phyloP scores from a whole-genome alignment of 331 rosid genomes.

The Stylosanthes scabra region DNA sequence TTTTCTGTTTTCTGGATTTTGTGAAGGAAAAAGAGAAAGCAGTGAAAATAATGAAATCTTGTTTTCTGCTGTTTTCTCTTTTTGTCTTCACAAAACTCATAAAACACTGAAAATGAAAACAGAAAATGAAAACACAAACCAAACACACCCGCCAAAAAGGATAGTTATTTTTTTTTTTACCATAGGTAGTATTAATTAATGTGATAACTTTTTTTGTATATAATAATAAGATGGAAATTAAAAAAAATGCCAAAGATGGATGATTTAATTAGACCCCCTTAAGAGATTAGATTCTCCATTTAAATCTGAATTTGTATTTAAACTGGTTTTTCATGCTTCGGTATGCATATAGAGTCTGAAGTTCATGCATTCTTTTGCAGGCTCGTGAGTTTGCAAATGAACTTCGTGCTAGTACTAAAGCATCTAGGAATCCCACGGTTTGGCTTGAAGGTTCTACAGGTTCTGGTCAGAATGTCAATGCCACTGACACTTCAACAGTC shows the following conservation, averaged over 20 bases:
- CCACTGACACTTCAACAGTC: constrained; percentile 91
- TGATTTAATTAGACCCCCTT: background rate
- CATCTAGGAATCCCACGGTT: constrained; percentile 87
- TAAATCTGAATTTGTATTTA: background rate
- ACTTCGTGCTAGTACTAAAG: constrained; percentile 99
- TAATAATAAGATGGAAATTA: background rate
- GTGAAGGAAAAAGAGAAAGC: too few relatives aligned
- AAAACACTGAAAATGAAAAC: too few relatives aligned
- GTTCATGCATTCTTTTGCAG: constrained; percentile 49
- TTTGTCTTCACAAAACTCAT: too few relatives aligned
- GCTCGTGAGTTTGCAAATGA: constrained; percentile 99
- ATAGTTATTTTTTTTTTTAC: too few relatives aligned
- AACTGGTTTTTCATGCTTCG: constrained; percentile 14
- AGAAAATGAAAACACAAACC: too few relatives aligned
- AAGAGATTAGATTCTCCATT: constrained; percentile 1
- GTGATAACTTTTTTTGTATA: constrained; percentile 10
- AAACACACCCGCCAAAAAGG: too few relatives aligned
- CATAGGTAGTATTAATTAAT: background rate
- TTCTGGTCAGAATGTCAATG: constrained; percentile 88
- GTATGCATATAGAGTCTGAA: constrained; percentile 25
- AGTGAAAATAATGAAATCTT: too few relatives aligned
- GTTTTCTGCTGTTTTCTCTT: too few relatives aligned
- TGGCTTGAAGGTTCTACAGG: constrained; percentile 97
- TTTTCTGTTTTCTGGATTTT: too few relatives aligned
- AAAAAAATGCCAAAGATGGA: too few relatives aligned